These are phyloP conservation scores for Ensete glaucum DNA, from an alignment of 176 grass and related monocot species.

Conservation along the genomic window DNA sequence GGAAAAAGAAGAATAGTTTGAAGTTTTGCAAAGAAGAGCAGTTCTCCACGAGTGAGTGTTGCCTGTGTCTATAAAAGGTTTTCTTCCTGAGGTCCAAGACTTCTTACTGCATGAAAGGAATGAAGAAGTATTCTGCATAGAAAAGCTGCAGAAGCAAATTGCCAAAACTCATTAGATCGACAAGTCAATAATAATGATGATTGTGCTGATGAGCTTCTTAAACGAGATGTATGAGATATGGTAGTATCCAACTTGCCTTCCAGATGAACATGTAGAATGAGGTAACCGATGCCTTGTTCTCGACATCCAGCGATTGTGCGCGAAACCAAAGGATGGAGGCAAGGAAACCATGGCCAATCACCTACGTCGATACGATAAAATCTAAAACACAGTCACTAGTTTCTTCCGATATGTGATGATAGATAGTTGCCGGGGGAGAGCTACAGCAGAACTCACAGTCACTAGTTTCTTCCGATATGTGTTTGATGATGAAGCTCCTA, in stretches of 20 bases:
- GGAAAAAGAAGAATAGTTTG: too few relatives aligned
- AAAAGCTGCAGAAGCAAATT: constrained; percentile 2
- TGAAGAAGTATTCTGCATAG: neutral
- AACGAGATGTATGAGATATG: too few relatives aligned
- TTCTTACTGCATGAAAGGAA: neutral
- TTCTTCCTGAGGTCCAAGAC: neutral
- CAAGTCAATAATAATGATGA: neutral
- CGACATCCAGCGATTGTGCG: constrained; percentile 24
- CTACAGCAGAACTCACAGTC: constrained; percentile 32
- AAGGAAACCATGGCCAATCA: constrained; percentile 55
- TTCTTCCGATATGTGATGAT: too few relatives aligned
- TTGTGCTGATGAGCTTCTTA: too few relatives aligned
- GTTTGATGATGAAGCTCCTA: constrained; percentile 47
- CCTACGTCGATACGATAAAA: constrained; percentile 20
- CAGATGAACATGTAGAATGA: constrained; percentile 98
- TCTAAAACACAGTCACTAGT: too few relatives aligned
- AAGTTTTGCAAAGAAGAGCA: too few relatives aligned
- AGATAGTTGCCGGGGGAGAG: neutral
- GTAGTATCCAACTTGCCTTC: constrained; percentile 28
- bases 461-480: constrained; percentile 24
- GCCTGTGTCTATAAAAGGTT: too few relatives aligned
- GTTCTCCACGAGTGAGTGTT: too few relatives aligned
- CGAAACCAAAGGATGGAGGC: constrained; percentile 41
- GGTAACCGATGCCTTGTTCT: constrained; percentile 33
- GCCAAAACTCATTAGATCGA: neutral